Conservation (phyloP, 768 basidiomycete genomes). For the Trametes sanguinea region DNA sequence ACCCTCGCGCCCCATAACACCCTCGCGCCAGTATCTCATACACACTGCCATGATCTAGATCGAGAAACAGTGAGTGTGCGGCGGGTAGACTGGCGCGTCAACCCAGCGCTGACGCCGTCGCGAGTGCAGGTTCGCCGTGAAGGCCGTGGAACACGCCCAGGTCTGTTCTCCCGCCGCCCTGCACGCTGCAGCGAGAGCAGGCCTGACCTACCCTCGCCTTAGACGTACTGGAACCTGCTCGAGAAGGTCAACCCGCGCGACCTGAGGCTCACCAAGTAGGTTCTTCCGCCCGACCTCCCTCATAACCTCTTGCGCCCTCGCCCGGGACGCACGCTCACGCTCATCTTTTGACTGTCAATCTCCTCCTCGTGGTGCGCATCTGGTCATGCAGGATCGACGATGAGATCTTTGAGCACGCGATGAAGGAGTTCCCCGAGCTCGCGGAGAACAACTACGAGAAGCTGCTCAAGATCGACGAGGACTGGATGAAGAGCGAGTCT, state of each 20-base stretch:
- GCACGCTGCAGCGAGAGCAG: neutral
- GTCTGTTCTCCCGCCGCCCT: conserved; percentile 39
- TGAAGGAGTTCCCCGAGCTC: conserved; percentile 80
- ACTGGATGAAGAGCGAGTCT: conserved; percentile 84
- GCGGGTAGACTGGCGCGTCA: neutral
- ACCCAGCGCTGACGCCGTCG: neutral
- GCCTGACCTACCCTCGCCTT: neutral
- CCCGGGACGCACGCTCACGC: neutral
- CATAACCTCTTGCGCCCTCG: neutral
- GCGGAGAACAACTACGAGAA: conserved; percentile 39
- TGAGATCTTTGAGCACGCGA: conserved; percentile 81
- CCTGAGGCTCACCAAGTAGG: conserved; percentile 82
- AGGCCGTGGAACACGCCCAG: conserved; percentile 95
- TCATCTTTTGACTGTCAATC: neutral
- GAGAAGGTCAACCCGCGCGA: conserved; percentile 75
- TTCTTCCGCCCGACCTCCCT: conserved; percentile 4
- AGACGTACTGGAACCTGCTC: conserved; percentile 96
- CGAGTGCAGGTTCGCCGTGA: conserved; percentile 76
- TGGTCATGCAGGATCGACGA: conserved; percentile 62
- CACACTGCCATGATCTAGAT: conserved; percentile 54
- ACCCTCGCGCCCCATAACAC: neutral
- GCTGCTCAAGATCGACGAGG: conserved; percentile 74
- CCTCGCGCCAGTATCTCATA: neutral
- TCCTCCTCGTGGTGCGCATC: no score
- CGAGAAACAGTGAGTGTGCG: conserved; percentile 85